Evolutionary conservation across 805 yeast species (phyloP).

Genomic region (Saccharomycopsis malanga): DNA sequence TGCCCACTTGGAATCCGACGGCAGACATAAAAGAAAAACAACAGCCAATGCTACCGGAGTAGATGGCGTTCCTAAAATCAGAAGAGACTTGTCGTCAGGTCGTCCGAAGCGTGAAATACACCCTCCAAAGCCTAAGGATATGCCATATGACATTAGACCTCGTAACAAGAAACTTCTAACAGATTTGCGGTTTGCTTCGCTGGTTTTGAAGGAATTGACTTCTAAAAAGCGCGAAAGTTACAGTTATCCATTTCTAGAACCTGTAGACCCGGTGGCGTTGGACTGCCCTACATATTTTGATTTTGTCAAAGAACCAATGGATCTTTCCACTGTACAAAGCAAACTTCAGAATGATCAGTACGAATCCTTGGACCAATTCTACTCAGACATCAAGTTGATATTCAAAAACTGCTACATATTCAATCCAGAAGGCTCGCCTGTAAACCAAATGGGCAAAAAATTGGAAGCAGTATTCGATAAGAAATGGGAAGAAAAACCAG

Average conservation of each 20-base stretch:
- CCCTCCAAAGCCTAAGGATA: slow-evolving; percentile 92
- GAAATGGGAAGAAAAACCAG: slow-evolving; percentile 82
- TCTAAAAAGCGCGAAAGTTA: slow-evolving; percentile 79
- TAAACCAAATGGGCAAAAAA: slow-evolving; percentile 90
- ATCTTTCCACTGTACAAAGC: slow-evolving; percentile 73
- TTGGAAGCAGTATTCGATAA: slow-evolving; percentile 80
- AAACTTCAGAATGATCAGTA: slow-evolving; percentile 83
- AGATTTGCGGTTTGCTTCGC: slow-evolving; percentile 80
- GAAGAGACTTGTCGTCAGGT: slow-evolving; percentile 66
- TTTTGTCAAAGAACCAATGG: slow-evolving; percentile 90
- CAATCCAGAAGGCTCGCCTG: slow-evolving; percentile 97
- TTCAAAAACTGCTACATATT: slow-evolving; percentile 85
- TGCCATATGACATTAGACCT: slow-evolving; percentile 87
- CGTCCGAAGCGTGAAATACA: slow-evolving; percentile 94
- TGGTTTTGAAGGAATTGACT: slow-evolving; percentile 70
- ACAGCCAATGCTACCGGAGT: slow-evolving; percentile 26
- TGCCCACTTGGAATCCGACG: slow-evolving; percentile 20
- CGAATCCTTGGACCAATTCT: slow-evolving; percentile 83
- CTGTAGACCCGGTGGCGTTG: slow-evolving; percentile 92
- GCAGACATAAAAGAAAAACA: slow-evolving; percentile 16
- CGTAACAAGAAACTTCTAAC: slow-evolving; percentile 79
- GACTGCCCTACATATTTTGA: slow-evolving; percentile 88
- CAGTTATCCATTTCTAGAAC: slow-evolving; percentile 85
- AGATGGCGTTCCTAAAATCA: slow-evolving; percentile 52
- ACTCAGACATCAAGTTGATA: slow-evolving; percentile 71